Evolutionary conservation across 371 early-diverging fungal species (phyloP).

Genomic region (Mortierella sp.): DNA sequence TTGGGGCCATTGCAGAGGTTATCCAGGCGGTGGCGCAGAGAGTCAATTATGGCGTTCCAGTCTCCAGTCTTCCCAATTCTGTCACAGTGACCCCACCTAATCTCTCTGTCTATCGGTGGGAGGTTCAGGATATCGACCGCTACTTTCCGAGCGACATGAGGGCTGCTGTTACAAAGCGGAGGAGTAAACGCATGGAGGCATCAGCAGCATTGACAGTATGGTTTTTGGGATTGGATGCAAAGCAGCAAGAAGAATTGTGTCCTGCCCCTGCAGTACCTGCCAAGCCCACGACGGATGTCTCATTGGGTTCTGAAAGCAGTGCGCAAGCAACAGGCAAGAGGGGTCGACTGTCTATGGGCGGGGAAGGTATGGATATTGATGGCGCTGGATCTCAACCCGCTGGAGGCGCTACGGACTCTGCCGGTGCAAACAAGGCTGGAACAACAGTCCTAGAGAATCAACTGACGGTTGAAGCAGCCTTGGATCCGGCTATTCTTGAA

Average conservation of each 20-base stretch:
- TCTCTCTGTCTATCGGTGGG: constrained; percentile 65
- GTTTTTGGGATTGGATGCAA: constrained; percentile 42
- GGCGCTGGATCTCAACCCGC: too few relatives aligned
- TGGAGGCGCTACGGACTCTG: constrained; percentile 1
- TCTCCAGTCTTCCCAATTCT: constrained; percentile 26
- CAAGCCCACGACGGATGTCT: too few relatives aligned
- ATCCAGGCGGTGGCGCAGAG: constrained; percentile 39
- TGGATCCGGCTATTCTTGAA: constrained; percentile 47
- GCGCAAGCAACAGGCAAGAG: background rate
- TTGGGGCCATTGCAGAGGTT: constrained; percentile 39
- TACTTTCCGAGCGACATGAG: constrained; percentile 44
- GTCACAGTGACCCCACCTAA: constrained; percentile 34
- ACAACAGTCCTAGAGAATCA: constrained; percentile 18
- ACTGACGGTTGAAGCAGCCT: constrained; percentile 29
- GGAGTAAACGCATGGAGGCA: constrained; percentile 45
- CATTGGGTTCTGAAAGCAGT: background rate
- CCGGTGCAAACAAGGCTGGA: constrained; percentile 3
- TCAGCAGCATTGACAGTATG: constrained; percentile 52
- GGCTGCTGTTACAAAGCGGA: constrained; percentile 32
- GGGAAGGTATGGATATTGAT: constrained; percentile 33
- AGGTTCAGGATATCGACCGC: constrained; percentile 58
- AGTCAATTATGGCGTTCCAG: constrained; percentile 49
- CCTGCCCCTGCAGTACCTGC: constrained; percentile 12
- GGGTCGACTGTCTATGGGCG: constrained; percentile 10
- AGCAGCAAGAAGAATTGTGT: constrained; percentile 40